phyloP scores from a whole-genome alignment of 495 filamentous ascomycete species.

The Ramalina intermedia region DNA sequence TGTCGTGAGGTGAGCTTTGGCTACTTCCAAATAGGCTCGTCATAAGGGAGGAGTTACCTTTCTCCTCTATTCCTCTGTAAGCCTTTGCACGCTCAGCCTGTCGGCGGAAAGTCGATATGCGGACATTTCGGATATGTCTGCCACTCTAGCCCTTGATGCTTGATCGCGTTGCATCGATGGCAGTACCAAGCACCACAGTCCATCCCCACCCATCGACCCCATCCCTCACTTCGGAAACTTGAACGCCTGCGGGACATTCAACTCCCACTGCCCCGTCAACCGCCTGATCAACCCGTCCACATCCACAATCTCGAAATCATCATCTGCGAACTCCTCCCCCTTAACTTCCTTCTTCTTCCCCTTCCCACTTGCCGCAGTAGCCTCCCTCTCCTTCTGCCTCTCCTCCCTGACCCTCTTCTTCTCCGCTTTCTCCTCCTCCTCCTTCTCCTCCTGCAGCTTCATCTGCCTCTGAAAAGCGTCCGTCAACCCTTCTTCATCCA shows the following conservation, averaged over 20 bases:
- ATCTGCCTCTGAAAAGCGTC: not conserved
- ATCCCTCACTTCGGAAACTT: not conserved
- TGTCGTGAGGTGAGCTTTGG: not conserved
- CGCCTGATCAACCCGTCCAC: not conserved
- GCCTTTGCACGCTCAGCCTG: not conserved
- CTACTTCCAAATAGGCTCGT: not conserved
- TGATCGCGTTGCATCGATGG: no score
- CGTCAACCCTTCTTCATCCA: not conserved
- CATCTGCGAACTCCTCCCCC: slow-evolving; percentile 1
- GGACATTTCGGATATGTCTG: no score
- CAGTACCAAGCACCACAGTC: no score
- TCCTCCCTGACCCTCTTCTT: slow-evolving; percentile 2
- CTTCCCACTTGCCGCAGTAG: not conserved
- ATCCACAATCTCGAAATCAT: slow-evolving; percentile 2
- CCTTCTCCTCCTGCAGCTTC: slow-evolving; percentile 2
- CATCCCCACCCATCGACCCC: not conserved
- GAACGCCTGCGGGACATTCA: not conserved
- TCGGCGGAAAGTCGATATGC: no score
- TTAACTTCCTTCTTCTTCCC: slow-evolving; percentile 22
- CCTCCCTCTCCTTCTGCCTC: not conserved
- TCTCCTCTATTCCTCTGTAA: not conserved
- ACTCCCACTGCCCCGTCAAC: slow-evolving; percentile 1
- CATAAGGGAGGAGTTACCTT: not conserved
- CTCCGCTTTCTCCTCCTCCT: slow-evolving; percentile 3
- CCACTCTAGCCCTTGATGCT: no score